A percentile compares a stretch with the other conserved stretches of the same genome.
These are phyloP conservation scores for Camelina laxa DNA, from an alignment of 345 rosid species.

Conservation along the genomic window DNA sequence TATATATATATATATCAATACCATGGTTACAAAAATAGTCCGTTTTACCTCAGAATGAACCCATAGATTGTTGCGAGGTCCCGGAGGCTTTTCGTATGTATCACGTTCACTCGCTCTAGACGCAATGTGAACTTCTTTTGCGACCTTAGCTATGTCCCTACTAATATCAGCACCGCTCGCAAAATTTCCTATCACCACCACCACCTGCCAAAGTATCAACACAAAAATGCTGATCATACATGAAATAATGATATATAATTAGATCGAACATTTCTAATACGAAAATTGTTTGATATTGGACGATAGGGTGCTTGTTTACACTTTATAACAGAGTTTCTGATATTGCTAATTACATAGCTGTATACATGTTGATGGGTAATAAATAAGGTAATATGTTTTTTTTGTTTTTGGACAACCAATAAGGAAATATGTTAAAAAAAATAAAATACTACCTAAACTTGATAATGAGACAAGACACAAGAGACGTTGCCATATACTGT, in stretches of 20 bases:
- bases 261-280: too few relatives aligned
- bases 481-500: too few relatives aligned
- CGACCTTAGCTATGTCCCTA: conserved; percentile 64
- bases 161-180: conserved; percentile 70
- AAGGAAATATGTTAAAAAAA: too few relatives aligned
- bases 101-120: conserved; percentile 53
- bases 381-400: too few relatives aligned
- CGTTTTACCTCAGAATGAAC: conserved; percentile 72
- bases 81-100: conserved; percentile 50
- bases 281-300: too few relatives aligned
- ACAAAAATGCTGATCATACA: conserved; percentile 1
- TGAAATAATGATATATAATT: too few relatives aligned
- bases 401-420: too few relatives aligned
- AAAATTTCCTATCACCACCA: conserved; percentile 66
- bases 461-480: not conserved
- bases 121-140: conserved; percentile 79
- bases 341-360: too few relatives aligned
- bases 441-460: not conserved
- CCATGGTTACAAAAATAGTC: conserved; percentile 41
- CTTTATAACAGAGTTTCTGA: too few relatives aligned
- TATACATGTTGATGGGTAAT: too few relatives aligned
- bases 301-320: too few relatives aligned
- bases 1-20: not conserved
- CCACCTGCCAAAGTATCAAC: conserved; percentile 53
- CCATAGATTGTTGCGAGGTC: conserved; percentile 60